Percentiles rank a stretch among this genome's conserved stretches.
phyloP scores from a whole-genome alignment of 2,329 filamentous ascomycete species.

The Botrytis cinerea region DNA sequence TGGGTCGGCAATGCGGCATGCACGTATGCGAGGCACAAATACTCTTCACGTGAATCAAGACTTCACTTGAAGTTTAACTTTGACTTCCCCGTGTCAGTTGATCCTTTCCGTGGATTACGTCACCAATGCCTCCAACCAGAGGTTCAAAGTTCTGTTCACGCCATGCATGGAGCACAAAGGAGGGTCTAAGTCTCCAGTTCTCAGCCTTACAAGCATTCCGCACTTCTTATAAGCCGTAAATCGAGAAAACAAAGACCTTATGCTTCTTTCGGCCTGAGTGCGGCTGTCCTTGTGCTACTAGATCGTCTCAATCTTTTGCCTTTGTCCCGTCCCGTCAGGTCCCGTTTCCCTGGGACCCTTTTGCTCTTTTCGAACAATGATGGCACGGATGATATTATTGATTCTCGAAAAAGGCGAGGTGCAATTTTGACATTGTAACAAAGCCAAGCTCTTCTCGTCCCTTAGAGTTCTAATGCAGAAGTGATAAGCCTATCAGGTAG shows the following conservation, averaged over 20 bases:
- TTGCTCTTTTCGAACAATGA: background rate
- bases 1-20: background rate
- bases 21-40: no score
- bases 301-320: background rate
- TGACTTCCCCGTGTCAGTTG: background rate
- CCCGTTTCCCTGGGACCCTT: background rate
- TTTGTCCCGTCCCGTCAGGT: background rate
- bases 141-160: background rate
- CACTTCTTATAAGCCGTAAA: background rate
- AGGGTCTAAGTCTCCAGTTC: background rate
- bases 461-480: background rate
- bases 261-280: background rate
- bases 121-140: background rate
- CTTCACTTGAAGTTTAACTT: background rate
- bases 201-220: background rate
- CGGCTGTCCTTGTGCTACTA: background rate
- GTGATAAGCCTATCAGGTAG: slow-evolving; percentile 6
- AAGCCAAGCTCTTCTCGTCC: background rate
- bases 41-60: background rate
- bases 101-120: background rate
- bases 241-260: background rate
- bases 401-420: background rate
- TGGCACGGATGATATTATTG: background rate
- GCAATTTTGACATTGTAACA: background rate
- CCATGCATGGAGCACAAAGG: background rate